Evolutionary conservation across 176 grass and related monocot species (phyloP), one percentile per base, ranked within the genome.

Genomic region (Calamus simplicifolius): DNA sequence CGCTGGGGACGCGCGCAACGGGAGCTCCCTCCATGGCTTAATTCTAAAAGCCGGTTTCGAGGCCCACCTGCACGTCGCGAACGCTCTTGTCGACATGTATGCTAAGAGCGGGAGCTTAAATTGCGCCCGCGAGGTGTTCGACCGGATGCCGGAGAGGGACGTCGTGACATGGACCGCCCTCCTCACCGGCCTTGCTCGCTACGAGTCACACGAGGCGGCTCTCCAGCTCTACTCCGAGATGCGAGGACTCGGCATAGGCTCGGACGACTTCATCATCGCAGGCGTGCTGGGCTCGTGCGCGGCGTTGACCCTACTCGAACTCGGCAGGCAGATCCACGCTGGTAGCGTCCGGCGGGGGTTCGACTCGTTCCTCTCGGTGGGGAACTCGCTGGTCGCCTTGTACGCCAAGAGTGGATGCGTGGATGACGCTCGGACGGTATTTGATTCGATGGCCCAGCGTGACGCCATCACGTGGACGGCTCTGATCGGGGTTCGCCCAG

Each of bases 91-190:
- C 38, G 81, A 89, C 58, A 72, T 72, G 23, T 89, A 89, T 54
- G 75, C 74, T n/a, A 89, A 85, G 75, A 31, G 72, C 21, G 54
- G 74, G 50, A 18, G 18, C 35, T 43, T 68, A 58, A 51, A 0
- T 5, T 52, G 62, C 25, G 86, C 81, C 57, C 70, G 58, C 27
- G 28, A 16, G 2, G n/a, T 85, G 61, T 81, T 85, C 75, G 78
- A 89, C 58, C 70, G 69, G 70, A 89, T 85, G 77, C 71, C 74
- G 4, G 17, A 10, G 19, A 70, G 67, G 54, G 86, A 89, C 59
- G 78, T 89, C 21, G 78, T 89, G 70, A 75, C 43, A 4, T 89
- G 81, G 86, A 89, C 86, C 13, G 81, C 81, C 14, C 81, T 89
- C 70, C 54, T 89, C 58, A 71, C 75, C 1, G 81, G 81, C 14